A percentile compares a stretch with the other conserved stretches of the same genome.
Conservation (phyloP, 768 basidiomycete species). For the Tulasnella sp. region DNA sequence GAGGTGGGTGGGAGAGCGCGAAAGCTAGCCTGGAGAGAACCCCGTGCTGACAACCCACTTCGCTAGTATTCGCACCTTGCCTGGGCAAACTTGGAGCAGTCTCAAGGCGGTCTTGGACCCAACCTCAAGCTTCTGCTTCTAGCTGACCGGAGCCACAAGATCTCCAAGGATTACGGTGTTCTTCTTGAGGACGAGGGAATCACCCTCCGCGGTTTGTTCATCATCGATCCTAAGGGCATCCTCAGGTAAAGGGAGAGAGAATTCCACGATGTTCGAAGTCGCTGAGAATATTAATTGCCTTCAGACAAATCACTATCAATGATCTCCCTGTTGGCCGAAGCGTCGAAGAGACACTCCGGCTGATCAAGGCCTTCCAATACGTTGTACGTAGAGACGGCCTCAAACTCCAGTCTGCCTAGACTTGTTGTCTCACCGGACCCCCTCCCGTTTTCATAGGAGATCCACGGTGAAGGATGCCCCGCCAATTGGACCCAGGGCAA, state of each 20-base stretch:
- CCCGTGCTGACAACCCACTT: not conserved
- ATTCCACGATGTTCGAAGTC: conserved; percentile 2
- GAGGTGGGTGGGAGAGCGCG: conserved; percentile 27
- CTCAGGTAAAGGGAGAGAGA: conserved; percentile 36
- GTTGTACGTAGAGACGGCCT: conserved; percentile 36
- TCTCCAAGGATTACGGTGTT: conserved; percentile 60
- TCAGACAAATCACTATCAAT: conserved; percentile 75
- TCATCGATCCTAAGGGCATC: conserved; percentile 76
- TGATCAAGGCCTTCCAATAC: conserved; percentile 91
- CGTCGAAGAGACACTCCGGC: conserved; percentile 83
- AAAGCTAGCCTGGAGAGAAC: not conserved
- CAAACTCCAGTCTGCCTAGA: not conserved
- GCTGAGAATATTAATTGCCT: not conserved
- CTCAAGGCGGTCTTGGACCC: conserved; percentile 82
- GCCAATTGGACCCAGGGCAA: conserved; percentile 75
- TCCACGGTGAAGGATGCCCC: conserved; percentile 88
- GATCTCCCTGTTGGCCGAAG: conserved; percentile 93
- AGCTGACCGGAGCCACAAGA: conserved; percentile 26
- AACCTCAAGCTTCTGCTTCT: conserved; percentile 75
- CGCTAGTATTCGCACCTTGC: conserved; percentile 61
- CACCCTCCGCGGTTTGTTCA: conserved; percentile 74
- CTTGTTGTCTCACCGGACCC: not conserved
- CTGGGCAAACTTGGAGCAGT: conserved; percentile 72
- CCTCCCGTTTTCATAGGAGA: conserved; percentile 38
- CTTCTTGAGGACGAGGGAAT: conserved; percentile 82